phyloP scores from a whole-genome alignment of 352 stramenopile species.

The Plasmopara halstedii region DNA sequence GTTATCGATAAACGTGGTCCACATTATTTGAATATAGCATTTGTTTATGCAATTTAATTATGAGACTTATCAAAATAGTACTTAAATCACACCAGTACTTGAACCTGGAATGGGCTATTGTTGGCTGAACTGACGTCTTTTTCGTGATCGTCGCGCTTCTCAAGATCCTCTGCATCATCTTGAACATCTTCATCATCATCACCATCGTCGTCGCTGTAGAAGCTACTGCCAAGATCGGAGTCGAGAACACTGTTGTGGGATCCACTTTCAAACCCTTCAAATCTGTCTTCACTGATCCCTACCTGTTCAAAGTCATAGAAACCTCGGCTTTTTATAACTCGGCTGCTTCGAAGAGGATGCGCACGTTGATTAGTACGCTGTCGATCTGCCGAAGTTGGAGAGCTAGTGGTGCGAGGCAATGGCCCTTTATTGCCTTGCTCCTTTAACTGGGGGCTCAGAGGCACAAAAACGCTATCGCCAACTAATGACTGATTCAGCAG shows the following conservation, averaged over 20 bases:
- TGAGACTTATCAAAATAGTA: no score
- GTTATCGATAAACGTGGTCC: conserved; percentile 7
- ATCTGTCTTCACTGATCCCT: conserved; percentile 9
- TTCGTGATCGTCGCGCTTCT: conserved; percentile 6
- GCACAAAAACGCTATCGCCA: conserved; percentile 66
- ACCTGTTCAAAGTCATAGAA: conserved; percentile 60
- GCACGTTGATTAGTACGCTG: conserved; percentile 5
- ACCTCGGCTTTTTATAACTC: conserved; percentile 68
- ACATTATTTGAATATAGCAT: conserved; percentile 8
- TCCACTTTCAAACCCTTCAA: conserved; percentile 11
- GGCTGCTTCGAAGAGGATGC: conserved; percentile 39
- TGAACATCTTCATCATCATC: conserved; percentile 11
- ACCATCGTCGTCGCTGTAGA: conserved; percentile 21
- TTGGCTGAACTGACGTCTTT: conserved; percentile 8
- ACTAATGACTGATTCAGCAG: conserved; percentile 50
- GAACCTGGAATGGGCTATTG: conserved; percentile 51
- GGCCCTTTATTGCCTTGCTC: conserved; percentile 8
- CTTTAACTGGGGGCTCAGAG: conserved; percentile 30
- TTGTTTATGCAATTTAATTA: no score
- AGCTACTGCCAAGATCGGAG: conserved; percentile 16
- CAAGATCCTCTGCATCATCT: not conserved
- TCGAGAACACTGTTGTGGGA: conserved; percentile 10
- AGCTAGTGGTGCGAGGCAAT: conserved; percentile 29
- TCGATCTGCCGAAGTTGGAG: conserved; percentile 18
- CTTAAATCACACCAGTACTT: conserved; percentile 46